Evolutionary conservation across 345 rosid genomes (phyloP).

Genomic region (Eucalyptus urophylla): DNA sequence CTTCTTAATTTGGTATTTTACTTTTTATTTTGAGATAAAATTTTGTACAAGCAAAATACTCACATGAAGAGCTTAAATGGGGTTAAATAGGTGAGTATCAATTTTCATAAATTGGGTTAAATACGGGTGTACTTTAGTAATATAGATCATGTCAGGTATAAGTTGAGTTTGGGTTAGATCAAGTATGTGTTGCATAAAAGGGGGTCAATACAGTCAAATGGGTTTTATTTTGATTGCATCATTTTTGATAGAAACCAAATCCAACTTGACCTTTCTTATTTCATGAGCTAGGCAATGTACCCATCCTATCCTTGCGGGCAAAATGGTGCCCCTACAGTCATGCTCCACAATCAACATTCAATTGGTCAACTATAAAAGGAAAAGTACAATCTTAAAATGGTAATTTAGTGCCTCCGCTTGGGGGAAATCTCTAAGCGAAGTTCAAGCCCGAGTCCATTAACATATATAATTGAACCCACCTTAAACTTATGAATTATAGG

Average conservation of each 20-base stretch:
- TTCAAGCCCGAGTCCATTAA: fast-evolving
- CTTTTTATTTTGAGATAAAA: background rate
- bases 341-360: background rate
- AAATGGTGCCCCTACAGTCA: fast-evolving
- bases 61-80: background rate
- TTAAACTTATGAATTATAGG: no score
- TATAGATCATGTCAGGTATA: fast-evolving
- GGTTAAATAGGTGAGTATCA: fast-evolving
- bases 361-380: background rate
- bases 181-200: background rate
- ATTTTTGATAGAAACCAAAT: fast-evolving
- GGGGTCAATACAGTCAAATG: no score
- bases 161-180: background rate
- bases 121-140: fast-evolving
- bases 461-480: background rate
- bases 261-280: background rate
- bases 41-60: background rate
- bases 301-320: background rate
- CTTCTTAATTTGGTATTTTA: background rate
- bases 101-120: background rate
- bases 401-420: no score
- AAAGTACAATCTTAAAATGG: background rate
- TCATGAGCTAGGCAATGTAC: background rate
- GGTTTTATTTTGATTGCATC: background rate
- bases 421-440: no score